Conservation (phyloP, 2,329 filamentous ascomycete species). For the Colletotrichum sp. region DNA sequence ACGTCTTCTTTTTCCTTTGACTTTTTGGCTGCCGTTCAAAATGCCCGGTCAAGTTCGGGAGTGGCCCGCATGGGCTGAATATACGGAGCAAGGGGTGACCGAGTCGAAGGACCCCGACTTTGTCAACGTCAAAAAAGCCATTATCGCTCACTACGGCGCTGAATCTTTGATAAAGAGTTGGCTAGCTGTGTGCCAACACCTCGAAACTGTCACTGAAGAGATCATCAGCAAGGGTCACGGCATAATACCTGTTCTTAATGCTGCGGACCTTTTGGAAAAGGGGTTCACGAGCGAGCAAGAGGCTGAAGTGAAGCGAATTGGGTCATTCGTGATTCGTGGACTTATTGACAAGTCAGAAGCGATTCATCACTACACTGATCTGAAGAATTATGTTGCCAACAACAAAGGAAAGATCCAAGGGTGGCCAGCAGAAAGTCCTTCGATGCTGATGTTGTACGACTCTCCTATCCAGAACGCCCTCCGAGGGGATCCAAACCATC, state of each 20-base stretch:
- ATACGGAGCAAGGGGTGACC: constrained; percentile 3
- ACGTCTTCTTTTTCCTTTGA: no score
- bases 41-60: constrained; percentile 24
- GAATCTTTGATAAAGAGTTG: constrained; percentile 38
- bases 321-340: constrained; percentile 26
- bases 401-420: constrained; percentile 34
- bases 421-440: constrained; percentile 41
- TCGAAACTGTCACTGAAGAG: constrained; percentile 39
- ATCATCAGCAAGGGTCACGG: constrained; percentile 35
- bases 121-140: constrained; percentile 33
- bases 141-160: constrained; percentile 40
- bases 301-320: constrained; percentile 30
- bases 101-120: constrained; percentile 28
- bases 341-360: constrained; percentile 26
- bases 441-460: constrained; percentile 43
- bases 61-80: constrained; percentile 30
- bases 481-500: constrained; percentile 40
- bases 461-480: constrained; percentile 42
- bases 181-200: constrained; percentile 40
- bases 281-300: constrained; percentile 25
- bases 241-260: constrained; percentile 37
- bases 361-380: constrained; percentile 29
- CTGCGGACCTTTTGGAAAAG: constrained; percentile 28
- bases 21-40: background rate
- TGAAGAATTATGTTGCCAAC: constrained; percentile 36